Conservation (phyloP, 208 protist species). For the Acanthamoeba rhysodes region DNA sequence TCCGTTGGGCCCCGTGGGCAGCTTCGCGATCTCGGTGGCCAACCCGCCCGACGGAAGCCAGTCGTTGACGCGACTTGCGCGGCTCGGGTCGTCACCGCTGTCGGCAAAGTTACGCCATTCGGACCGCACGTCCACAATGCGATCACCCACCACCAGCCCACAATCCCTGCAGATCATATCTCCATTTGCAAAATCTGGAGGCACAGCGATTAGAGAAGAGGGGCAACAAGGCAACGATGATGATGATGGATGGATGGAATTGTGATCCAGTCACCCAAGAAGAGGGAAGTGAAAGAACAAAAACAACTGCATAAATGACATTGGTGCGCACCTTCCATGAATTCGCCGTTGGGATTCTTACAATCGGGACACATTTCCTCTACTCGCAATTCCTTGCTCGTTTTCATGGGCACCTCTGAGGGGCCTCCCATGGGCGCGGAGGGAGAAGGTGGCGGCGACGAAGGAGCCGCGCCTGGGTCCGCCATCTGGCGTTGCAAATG, state of each 20-base stretch:
- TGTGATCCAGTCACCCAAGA: no score
- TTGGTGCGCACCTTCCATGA: background rate
- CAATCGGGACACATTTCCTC: constrained; percentile 43
- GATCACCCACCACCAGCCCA: constrained; percentile 76
- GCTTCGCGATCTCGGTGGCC: background rate
- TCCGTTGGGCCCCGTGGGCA: background rate
- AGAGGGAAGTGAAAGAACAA: background rate
- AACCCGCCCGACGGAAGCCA: constrained; percentile 44
- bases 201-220: background rate
- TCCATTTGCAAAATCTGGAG: constrained; percentile 73
- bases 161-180: constrained; percentile 82
- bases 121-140: constrained; percentile 78
- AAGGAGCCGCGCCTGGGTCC: no score
- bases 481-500: no score
- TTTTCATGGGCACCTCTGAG: background rate
- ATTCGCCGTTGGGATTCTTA: constrained; percentile 30
- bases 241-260: no score
- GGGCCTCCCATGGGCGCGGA: background rate
- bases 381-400: background rate
- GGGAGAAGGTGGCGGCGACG: background rate
- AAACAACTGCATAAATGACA: background rate
- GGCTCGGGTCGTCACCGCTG: constrained; percentile 77
- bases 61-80: constrained; percentile 78
- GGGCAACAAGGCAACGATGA: no score
- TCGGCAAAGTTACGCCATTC: constrained; percentile 80